Conservation (phyloP, 305 asterid species). For the Ruellia speciosa region DNA sequence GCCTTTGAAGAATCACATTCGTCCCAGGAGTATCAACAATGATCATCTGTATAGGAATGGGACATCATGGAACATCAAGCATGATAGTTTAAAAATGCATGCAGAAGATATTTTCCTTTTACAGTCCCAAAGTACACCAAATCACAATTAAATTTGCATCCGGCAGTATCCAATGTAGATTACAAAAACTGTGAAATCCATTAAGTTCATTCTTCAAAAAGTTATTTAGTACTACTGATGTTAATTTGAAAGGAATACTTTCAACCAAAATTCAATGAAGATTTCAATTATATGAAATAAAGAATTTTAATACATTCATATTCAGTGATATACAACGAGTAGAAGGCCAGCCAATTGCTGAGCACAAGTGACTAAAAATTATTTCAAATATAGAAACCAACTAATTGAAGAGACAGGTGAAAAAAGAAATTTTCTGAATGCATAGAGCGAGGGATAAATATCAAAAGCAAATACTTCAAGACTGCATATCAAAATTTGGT, state of each 20-base stretch:
- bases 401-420: too few relatives aligned
- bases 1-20: slow-evolving; percentile 98
- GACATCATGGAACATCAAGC: too few relatives aligned
- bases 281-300: neutral
- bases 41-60: slow-evolving; percentile 64
- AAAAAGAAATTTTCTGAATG: too few relatives aligned
- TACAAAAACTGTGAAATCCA: too few relatives aligned
- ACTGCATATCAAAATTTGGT: too few relatives aligned
- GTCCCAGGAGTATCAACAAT: slow-evolving; percentile 99
- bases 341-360: neutral
- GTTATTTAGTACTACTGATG: neutral
- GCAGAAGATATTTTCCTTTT: slow-evolving; percentile 5
- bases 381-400: too few relatives aligned
- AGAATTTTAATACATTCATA: slow-evolving; percentile 4
- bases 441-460: too few relatives aligned
- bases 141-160: neutral
- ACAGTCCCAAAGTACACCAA: slow-evolving; percentile 11
- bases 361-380: slow-evolving; percentile 1
- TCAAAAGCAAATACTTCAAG: too few relatives aligned
- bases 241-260: neutral
- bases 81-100: slow-evolving; percentile 12
- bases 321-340: slow-evolving; percentile 4
- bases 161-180: too few relatives aligned
- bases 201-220: too few relatives aligned
- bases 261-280: slow-evolving; percentile 5